Percentiles rank a stretch among this genome's conserved stretches.
phyloP scores from a whole-genome alignment of 495 filamentous ascomycete species.

The Xylaria venustula region DNA sequence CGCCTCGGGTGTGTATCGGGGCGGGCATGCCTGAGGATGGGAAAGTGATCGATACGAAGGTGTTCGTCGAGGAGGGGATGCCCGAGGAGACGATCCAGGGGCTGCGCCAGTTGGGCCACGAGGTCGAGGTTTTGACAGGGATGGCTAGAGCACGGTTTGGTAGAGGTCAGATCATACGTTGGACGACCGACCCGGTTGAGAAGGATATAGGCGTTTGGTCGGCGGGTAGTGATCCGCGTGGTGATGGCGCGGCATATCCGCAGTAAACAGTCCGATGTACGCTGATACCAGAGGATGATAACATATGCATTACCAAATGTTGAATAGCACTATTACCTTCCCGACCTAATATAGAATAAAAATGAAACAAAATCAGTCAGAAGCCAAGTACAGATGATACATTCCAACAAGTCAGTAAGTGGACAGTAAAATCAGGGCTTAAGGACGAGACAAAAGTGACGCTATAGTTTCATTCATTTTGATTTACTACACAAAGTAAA shows the following conservation, averaged over 20 bases:
- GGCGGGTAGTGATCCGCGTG: constrained; percentile 83
- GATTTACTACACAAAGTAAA: neutral
- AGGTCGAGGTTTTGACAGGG: constrained; percentile 65
- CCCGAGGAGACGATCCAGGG: constrained; percentile 62
- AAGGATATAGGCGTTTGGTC: constrained; percentile 66
- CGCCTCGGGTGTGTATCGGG: constrained; percentile 82
- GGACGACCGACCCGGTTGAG: constrained; percentile 63
- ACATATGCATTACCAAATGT: neutral
- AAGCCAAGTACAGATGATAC: too few relatives aligned
- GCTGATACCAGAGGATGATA: neutral
- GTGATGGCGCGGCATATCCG: constrained; percentile 72
- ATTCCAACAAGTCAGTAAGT: too few relatives aligned
- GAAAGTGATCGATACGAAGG: constrained; percentile 37
- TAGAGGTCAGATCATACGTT: constrained; percentile 83
- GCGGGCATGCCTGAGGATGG: constrained; percentile 59
- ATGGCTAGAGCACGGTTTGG: constrained; percentile 76
- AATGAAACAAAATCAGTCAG: too few relatives aligned
- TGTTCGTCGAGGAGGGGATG: constrained; percentile 88
- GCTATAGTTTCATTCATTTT: neutral
- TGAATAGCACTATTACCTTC: too few relatives aligned
- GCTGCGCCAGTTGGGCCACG: constrained; percentile 68
- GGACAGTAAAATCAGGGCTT: too few relatives aligned
- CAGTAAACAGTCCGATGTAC: constrained; percentile 6
- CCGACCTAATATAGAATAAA: too few relatives aligned
- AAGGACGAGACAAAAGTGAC: too few relatives aligned